These are phyloP conservation scores for Serendipita sp. DNA, from an alignment of 1,284 basidiomycete species.

Conservation along the genomic window DNA sequence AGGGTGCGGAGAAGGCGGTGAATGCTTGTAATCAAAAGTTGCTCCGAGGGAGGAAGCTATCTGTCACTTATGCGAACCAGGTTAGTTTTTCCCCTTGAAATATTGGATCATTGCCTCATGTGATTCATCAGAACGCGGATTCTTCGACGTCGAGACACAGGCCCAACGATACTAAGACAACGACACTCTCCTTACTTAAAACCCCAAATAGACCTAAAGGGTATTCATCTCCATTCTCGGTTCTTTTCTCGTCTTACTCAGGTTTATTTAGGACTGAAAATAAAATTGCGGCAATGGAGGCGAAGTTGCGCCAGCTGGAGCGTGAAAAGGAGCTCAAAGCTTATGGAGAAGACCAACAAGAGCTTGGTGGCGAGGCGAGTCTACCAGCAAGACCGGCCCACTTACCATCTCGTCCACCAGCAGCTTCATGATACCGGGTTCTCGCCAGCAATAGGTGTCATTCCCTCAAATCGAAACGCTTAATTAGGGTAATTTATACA, in stretches of 20 bases:
- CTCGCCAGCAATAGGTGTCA: too few species aligned
- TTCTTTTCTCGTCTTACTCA: background rate
- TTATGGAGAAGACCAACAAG: background rate
- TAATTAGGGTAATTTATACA: too few species aligned
- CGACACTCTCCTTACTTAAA: constrained; percentile 79
- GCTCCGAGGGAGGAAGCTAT: constrained; percentile 71
- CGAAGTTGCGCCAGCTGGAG: constrained; percentile 75
- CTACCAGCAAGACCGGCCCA: background rate
- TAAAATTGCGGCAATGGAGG: constrained; percentile 92
- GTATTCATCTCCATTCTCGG: constrained; percentile 31
- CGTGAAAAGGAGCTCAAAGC: constrained; percentile 11
- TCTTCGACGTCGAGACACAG: constrained; percentile 23
- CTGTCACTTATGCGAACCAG: constrained; percentile 81
- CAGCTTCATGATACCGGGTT: too few species aligned
- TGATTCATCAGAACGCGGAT: constrained; percentile 16
- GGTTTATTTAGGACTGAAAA: constrained; percentile 47
- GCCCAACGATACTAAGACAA: constrained; percentile 56
- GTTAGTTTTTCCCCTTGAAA: constrained; percentile 22
- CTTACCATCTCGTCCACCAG: background rate
- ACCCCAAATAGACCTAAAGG: constrained; percentile 43
- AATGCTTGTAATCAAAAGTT: constrained; percentile 64
- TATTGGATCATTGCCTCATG: constrained; percentile 25
- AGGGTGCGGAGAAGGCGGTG: constrained; percentile 81
- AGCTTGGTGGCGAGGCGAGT: background rate
- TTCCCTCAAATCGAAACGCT: too few species aligned